Base-by-base conservation (phyloP, 371 early-diverging fungal genomes). In the Mortierella sp. region DNA sequence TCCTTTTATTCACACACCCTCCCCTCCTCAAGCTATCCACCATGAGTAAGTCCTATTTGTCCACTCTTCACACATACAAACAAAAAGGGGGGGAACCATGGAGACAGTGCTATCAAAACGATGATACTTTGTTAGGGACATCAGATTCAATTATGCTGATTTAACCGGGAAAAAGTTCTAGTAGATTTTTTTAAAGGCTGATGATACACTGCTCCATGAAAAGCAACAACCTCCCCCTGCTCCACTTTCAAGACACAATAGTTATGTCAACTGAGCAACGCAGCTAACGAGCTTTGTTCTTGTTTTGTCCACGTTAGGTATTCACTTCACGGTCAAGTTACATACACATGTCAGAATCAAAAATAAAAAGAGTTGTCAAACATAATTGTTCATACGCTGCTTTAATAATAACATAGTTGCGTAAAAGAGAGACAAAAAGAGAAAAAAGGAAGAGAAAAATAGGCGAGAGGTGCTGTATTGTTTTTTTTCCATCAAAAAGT, bases 111-210 rank as follows among this genome's bases (percentile, higher is more conserved):
- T 58, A 58, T 58, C 58, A 58, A 58, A n/a, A 58, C 29, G 58
- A 58, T 58, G 58, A 58, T 29, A 29, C 29, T 58, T 58, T 58
- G 58, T 58, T 58, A 58, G 58, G 58, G 58, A 58, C 58, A 58
- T 58, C 58, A 29, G 58, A 58, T 58, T 29, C 5, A 19, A 34
- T 1, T 16, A 58, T 58, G 58, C 13, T 29, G 58, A 58, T 58
- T 58, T 58, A 58, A 58, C 58, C 34, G 58, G 19, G 34, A 16
- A 29, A 29, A 16, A 31, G 4, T 58, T 14, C 8, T 58, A 58
- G 58, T 34, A 34, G 34, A 29, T 34, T 29, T 29, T 34, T 47
- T 47, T 13, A 34, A 19, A 34, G 31, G 19, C 58, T 58, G 58
- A 58, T 58, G 58, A 58, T 58, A 58, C 58, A 58, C 19, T n/a